Evolutionary conservation across 805 yeast species (phyloP), one percentile per base, ranked within the genome.

Genomic region (Lachancea sp.): DNA sequence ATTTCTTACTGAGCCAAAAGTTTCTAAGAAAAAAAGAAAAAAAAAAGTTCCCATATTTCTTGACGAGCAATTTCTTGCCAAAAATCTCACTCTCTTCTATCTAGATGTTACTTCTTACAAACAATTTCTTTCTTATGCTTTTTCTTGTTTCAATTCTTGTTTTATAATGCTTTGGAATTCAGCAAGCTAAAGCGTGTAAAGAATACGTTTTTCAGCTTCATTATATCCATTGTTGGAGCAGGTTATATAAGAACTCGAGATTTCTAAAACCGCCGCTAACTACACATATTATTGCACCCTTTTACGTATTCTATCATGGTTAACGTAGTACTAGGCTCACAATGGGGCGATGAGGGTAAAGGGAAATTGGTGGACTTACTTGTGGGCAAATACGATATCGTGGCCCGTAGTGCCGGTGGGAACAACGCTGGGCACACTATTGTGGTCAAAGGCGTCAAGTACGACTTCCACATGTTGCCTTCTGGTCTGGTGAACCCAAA

Each of bases 291-390:
- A 15, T 29, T 29, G 11, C 32, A 29, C 11, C 32, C 9, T 17
- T 13, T 12, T 29, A 13, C 29, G 18, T 11, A 16, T 13, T 26
- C 7, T 15, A 46, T 19, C 25, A 68, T 68, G 73, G 69, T 68
- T 53, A 66, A 68, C 60, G 97, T 92, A 50, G 99, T 92, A 41
- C 74, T 92, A 57, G 99, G 99, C 45, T 72, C 97, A 67, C 99
- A 92, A 69, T 92, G 99, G 99, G 99, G 99, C 50, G 99, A 92
- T 62, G 99, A 92, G 77, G 99, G 99, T 62, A 92, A 92, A 64
- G 99, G 99, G 44, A 92, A 92, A 67, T 75, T 92, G 44, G 99
- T 92, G 36, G 98, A 92, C 63, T 71, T 92, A 42, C 74, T 92
- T 38, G 94, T 97, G 67, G 97, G 90, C 57, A 80, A 86, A 51